Conservation (phyloP, 257 asterid genomes). For the Jaltomata sinuosa region DNA sequence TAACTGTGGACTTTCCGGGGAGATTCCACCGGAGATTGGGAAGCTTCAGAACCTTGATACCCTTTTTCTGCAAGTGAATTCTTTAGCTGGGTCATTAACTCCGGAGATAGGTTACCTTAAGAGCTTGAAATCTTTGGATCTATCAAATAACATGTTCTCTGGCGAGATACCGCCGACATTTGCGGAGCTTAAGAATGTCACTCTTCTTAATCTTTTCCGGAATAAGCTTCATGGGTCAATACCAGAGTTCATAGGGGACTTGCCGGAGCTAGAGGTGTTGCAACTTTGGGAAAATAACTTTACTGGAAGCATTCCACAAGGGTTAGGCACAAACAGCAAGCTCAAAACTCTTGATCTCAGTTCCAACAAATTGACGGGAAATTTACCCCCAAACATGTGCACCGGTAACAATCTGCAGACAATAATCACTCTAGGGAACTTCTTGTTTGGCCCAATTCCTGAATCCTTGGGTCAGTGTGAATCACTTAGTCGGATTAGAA, state of each 20-base stretch:
- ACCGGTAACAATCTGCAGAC: conserved; percentile 54
- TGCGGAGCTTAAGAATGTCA: conserved; percentile 55
- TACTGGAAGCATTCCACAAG: conserved; percentile 76
- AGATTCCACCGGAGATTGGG: conserved; percentile 69
- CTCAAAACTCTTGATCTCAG: conserved; percentile 67
- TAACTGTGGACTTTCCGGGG: conserved; percentile 76
- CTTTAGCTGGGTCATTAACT: conserved; percentile 50
- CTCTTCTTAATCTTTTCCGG: conserved; percentile 75
- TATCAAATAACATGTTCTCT: conserved; percentile 64
- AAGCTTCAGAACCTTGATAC: conserved; percentile 68
- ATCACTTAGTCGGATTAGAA: conserved; percentile 66
- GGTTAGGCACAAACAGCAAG: conserved; percentile 62
- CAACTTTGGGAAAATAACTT: conserved; percentile 95
- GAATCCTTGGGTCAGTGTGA: conserved; percentile 66
- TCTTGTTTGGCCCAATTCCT: conserved; percentile 77
- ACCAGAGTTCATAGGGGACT: conserved; percentile 74
- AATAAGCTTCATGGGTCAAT: conserved; percentile 85
- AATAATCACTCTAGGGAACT: conserved; percentile 72
- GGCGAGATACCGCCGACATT: conserved; percentile 72
- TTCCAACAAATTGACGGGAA: conserved; percentile 84
- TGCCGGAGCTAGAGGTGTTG: conserved; percentile 72
- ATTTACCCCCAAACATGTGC: conserved; percentile 65
- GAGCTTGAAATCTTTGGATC: conserved; percentile 81
- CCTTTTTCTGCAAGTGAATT: conserved; percentile 80
- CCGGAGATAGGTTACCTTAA: conserved; percentile 66